These are phyloP conservation scores for Fusarium anguioides DNA, from an alignment of 2,329 filamentous ascomycete species.

Conservation along the genomic window DNA sequence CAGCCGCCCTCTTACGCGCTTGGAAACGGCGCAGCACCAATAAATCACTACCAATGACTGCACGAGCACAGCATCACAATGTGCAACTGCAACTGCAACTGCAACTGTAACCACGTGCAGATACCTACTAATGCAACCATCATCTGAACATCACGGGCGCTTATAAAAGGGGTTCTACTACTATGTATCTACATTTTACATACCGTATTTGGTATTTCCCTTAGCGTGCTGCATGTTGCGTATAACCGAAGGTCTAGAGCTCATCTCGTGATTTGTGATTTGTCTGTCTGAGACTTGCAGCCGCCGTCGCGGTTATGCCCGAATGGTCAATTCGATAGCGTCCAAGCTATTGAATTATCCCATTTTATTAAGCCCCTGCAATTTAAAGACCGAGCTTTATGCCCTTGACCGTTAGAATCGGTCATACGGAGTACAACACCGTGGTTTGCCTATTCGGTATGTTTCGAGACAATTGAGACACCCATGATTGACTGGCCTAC, in stretches of 20 bases:
- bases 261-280: conserved; percentile 29
- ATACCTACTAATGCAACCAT: conserved; percentile 6
- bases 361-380: background rate
- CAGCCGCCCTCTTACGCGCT: conserved; percentile 39
- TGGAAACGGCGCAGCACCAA: conserved; percentile 27
- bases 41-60: background rate
- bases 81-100: background rate
- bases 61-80: conserved; percentile 14
- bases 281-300: conserved; percentile 24
- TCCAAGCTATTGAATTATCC: background rate
- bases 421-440: background rate
- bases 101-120: background rate
- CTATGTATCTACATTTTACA: background rate
- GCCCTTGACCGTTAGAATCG: background rate
- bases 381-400: background rate
- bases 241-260: conserved; percentile 27
- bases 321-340: background rate
- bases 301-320: conserved; percentile 28
- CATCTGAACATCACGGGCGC: conserved; percentile 13
- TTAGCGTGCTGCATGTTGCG: conserved; percentile 10
- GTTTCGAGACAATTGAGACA: background rate
- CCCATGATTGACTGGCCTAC: background rate
- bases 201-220: background rate
- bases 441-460: background rate
- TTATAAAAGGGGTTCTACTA: conserved; percentile 16